Percentiles rank a stretch among this genome's conserved stretches.
Conservation (phyloP, 2,329 filamentous ascomycete genomes). For the Diplodia corticola region DNA sequence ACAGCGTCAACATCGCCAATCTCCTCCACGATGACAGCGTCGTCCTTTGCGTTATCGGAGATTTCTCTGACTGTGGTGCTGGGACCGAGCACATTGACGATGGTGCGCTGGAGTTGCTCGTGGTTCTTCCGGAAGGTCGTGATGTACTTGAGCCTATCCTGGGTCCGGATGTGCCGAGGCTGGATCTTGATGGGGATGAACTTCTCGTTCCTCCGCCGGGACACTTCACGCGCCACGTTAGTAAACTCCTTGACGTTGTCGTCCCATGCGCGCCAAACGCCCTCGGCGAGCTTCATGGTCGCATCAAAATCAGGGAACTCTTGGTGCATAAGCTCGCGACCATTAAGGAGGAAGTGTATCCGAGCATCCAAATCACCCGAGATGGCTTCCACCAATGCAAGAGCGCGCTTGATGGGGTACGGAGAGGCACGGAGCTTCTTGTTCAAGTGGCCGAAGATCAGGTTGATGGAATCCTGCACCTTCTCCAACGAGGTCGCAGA, state of each 20-base stretch:
- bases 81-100: slow-evolving; percentile 91
- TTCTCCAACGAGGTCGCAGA: slow-evolving; percentile 88
- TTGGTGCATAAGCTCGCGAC: slow-evolving; percentile 84
- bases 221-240: slow-evolving; percentile 93
- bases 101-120: slow-evolving; percentile 94
- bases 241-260: slow-evolving; percentile 97
- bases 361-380: slow-evolving; percentile 88
- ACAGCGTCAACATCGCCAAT: slow-evolving; percentile 97
- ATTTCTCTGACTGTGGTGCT: slow-evolving; percentile 37
- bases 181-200: slow-evolving; percentile 98
- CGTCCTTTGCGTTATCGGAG: slow-evolving; percentile 33
- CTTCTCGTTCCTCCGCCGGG: slow-evolving; percentile 88
- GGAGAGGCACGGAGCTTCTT: slow-evolving; percentile 96
- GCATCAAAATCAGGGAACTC: slow-evolving; percentile 87
- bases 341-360: slow-evolving; percentile 81
- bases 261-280: slow-evolving; percentile 91
- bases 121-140: slow-evolving; percentile 94
- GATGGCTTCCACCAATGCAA: slow-evolving; percentile 95
- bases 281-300: slow-evolving; percentile 79
- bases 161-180: slow-evolving; percentile 82
- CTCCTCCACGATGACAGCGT: slow-evolving; percentile 77
- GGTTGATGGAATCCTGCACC: slow-evolving; percentile 80
- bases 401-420: slow-evolving; percentile 87
- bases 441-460: slow-evolving; percentile 93
- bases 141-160: slow-evolving; percentile 90